Percentiles rank a stretch among this genome's conserved stretches.
These are phyloP conservation scores for Penicillium sp. DNA, from an alignment of 2,329 filamentous ascomycete species.

Conservation along the genomic window DNA sequence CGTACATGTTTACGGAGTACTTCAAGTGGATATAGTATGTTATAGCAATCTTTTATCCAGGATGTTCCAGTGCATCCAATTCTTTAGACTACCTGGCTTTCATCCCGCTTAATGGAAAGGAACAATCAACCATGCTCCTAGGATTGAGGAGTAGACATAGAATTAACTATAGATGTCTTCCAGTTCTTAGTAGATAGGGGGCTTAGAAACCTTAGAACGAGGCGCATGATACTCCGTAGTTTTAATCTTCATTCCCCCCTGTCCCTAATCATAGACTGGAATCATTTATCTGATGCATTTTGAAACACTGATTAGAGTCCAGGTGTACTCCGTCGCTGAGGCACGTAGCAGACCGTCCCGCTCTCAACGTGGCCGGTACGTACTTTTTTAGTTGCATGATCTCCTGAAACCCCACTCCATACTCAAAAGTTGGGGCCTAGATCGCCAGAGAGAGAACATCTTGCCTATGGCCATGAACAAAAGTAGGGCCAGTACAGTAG, in stretches of 20 bases:
- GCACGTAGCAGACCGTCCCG: neutral
- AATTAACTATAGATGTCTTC: no score
- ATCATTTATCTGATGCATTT: neutral
- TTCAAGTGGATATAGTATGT: no score
- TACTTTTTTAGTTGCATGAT: slow-evolving; percentile 1
- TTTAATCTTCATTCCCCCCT: neutral
- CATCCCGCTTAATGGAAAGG: no score
- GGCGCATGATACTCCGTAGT: neutral
- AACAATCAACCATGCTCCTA: no score
- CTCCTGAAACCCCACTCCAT: slow-evolving; percentile 2
- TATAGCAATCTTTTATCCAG: no score
- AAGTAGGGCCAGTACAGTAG: neutral
- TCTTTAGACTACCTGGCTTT: no score
- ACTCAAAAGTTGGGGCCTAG: slow-evolving; percentile 7
- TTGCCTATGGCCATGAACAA: neutral
- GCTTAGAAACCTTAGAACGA: neutral
- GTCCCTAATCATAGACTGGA: no score
- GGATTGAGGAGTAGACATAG: no score
- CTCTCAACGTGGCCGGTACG: slow-evolving; percentile 1
- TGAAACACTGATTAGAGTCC: neutral
- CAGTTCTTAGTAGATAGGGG: no score
- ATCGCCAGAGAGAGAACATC: neutral
- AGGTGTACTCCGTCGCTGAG: neutral
- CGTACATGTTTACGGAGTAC: no score
- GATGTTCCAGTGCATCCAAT: no score